Percentiles rank a stretch among this genome's conserved stretches.
Evolutionary conservation across 139 green algal genomes (phyloP).

Genomic region (Desmodesmus armatus): DNA sequence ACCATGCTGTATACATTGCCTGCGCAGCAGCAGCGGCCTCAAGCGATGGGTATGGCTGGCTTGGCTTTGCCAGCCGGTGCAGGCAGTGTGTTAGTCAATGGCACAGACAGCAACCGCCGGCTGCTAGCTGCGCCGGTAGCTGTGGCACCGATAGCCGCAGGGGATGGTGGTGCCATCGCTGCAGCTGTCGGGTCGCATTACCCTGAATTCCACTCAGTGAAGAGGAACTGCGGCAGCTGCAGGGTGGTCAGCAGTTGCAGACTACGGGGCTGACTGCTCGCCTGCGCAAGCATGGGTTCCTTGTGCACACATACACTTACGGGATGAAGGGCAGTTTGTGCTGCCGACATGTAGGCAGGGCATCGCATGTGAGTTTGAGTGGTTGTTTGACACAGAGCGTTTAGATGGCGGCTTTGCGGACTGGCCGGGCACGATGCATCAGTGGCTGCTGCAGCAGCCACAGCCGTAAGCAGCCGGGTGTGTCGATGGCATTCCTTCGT

Average conservation of each 20-base stretch:
- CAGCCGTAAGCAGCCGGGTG: not conserved
- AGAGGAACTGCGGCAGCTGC: not conserved
- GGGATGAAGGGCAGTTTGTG: conserved; percentile 45
- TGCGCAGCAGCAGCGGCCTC: no score
- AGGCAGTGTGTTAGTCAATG: not conserved
- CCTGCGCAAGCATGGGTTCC: conserved; percentile 44
- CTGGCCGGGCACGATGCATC: conserved; percentile 37
- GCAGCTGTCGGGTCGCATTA: not conserved
- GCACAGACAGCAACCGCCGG: not conserved
- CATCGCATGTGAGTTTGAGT: conserved; percentile 28
- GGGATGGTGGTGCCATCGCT: not conserved
- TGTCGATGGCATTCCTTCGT: no score
- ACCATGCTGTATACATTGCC: conserved; percentile 26
- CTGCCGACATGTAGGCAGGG: not conserved
- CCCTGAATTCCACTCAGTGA: not conserved
- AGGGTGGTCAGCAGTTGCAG: not conserved
- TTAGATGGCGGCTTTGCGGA: conserved; percentile 57
- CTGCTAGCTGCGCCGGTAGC: not conserved
- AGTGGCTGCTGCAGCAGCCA: conserved; percentile 17
- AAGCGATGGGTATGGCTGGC: no score
- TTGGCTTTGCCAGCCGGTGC: not conserved
- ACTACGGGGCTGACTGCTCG: conserved; percentile 40
- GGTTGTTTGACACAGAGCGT: conserved; percentile 38
- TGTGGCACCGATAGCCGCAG: not conserved
- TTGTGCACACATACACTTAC: conserved; percentile 60